These are phyloP conservation scores for Ogataea hybrid DNA, from an alignment of 1,139 yeast species.

Conservation along the genomic window DNA sequence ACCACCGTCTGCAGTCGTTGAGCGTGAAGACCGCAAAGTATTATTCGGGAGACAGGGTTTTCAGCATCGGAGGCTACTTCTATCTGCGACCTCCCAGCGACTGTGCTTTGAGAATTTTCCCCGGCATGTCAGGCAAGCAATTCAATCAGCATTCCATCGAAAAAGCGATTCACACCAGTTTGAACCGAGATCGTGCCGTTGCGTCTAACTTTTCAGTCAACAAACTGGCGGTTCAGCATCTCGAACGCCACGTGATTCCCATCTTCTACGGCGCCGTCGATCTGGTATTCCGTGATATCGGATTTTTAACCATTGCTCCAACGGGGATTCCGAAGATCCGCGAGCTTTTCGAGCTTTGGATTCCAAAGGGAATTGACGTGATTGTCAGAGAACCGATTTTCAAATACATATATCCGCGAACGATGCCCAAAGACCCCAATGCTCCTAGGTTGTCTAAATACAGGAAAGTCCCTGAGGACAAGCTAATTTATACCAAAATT, in stretches of 20 bases:
- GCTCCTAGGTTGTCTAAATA: slow-evolving; percentile 14
- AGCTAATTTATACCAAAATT: slow-evolving; percentile 24
- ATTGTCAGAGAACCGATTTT: slow-evolving; percentile 40
- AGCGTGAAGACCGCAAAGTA: no score
- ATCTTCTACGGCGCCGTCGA: slow-evolving; percentile 71
- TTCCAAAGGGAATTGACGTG: slow-evolving; percentile 45
- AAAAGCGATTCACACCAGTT: slow-evolving; percentile 34
- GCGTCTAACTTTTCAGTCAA: slow-evolving; percentile 37
- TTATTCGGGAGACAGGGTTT: not conserved
- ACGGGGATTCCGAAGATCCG: slow-evolving; percentile 44
- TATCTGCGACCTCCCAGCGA: slow-evolving; percentile 1
- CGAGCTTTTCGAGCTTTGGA: slow-evolving; percentile 45
- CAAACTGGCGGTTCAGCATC: slow-evolving; percentile 33
- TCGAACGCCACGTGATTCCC: slow-evolving; percentile 53
- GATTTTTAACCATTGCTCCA: slow-evolving; percentile 62
- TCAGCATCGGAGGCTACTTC: slow-evolving; percentile 19
- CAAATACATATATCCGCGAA: slow-evolving; percentile 30
- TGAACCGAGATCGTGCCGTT: slow-evolving; percentile 19
- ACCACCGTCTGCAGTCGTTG: not conserved
- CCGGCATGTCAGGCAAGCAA: slow-evolving; percentile 43
- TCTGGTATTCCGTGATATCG: slow-evolving; percentile 65
- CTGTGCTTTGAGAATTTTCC: slow-evolving; percentile 20
- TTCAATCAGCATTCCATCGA: slow-evolving; percentile 18
- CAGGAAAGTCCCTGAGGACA: slow-evolving; percentile 13
- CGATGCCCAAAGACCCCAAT: slow-evolving; percentile 18